phyloP scores from a whole-genome alignment of 2,329 filamentous ascomycete species.

The Neonectria faginata region DNA sequence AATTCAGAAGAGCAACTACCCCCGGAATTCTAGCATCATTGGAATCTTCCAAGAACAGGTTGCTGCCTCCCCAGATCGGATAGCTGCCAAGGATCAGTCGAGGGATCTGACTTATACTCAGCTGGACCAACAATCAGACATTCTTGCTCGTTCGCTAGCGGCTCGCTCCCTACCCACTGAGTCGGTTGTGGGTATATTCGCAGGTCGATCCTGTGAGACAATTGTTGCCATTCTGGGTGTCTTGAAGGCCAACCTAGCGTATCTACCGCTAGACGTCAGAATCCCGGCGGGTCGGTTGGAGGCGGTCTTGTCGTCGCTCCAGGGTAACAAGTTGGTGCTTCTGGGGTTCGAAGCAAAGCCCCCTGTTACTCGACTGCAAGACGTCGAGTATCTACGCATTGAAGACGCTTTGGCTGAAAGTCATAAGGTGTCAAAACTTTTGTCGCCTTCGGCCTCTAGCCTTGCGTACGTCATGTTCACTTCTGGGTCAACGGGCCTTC shows the following conservation, averaged over 20 bases:
- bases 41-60: slow-evolving; percentile 43
- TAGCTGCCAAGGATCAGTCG: slow-evolving; percentile 37
- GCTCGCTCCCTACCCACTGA: background rate
- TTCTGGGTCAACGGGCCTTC: background rate
- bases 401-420: background rate
- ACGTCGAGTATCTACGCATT: slow-evolving; percentile 1
- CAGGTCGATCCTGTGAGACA: slow-evolving; percentile 19
- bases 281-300: slow-evolving; percentile 22
- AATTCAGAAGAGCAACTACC: slow-evolving; percentile 29
- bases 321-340: slow-evolving; percentile 20
- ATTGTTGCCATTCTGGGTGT: slow-evolving; percentile 31
- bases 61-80: slow-evolving; percentile 4
- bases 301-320: slow-evolving; percentile 22
- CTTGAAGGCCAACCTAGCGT: slow-evolving; percentile 35
- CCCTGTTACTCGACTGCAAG: background rate
- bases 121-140: slow-evolving; percentile 33
- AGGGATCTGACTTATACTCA: slow-evolving; percentile 35
- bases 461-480: slow-evolving; percentile 4
- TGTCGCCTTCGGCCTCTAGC: background rate
- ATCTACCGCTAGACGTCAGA: slow-evolving; percentile 34
- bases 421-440: background rate
- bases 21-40: slow-evolving; percentile 36
- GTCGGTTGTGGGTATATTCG: slow-evolving; percentile 24
- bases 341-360: slow-evolving; percentile 3
- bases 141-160: slow-evolving; percentile 3